Conservation (phyloP, 2,329 filamentous ascomycete genomes). For the Cladosporium sp. region DNA sequence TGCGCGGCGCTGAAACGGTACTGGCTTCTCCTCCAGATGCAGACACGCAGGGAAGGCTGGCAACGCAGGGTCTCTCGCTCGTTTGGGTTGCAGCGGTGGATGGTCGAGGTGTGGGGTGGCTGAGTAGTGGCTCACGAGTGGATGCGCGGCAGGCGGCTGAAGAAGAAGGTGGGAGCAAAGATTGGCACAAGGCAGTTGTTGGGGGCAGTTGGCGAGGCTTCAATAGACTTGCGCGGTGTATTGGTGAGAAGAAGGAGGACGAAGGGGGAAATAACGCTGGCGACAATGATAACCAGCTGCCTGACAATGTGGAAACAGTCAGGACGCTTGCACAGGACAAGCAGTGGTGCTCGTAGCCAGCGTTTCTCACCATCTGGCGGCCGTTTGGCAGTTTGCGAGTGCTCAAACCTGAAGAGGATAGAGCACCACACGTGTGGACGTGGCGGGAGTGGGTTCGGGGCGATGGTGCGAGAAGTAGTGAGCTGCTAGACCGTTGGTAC, state of each 20-base stretch:
- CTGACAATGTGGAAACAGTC: neutral
- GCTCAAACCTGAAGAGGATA: conserved; percentile 12
- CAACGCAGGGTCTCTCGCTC: neutral
- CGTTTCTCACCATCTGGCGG: neutral
- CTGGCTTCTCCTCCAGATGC: neutral
- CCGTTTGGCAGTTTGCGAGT: neutral
- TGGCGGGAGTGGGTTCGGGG: neutral
- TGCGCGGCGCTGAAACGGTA: conserved; percentile 8
- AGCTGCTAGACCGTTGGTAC: conserved; percentile 13
- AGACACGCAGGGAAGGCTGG: neutral
- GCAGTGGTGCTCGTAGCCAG: neutral
- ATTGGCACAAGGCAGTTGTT: neutral
- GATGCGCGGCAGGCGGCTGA: neutral
- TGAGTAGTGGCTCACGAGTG: neutral
- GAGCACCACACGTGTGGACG: neutral
- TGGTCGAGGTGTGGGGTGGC: conserved; percentile 7
- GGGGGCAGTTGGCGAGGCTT: neutral
- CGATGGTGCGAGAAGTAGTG: conserved; percentile 10
- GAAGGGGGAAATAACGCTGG: neutral
- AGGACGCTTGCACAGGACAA: neutral
- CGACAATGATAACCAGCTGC: neutral
- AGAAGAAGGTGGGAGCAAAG: neutral
- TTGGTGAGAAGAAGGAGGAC: neutral
- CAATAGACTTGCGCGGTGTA: neutral
- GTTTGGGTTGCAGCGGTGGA: neutral